These are phyloP conservation scores for Pythium vanterpoolii DNA, from an alignment of 352 stramenopile genomes.

Conservation along the genomic window DNA sequence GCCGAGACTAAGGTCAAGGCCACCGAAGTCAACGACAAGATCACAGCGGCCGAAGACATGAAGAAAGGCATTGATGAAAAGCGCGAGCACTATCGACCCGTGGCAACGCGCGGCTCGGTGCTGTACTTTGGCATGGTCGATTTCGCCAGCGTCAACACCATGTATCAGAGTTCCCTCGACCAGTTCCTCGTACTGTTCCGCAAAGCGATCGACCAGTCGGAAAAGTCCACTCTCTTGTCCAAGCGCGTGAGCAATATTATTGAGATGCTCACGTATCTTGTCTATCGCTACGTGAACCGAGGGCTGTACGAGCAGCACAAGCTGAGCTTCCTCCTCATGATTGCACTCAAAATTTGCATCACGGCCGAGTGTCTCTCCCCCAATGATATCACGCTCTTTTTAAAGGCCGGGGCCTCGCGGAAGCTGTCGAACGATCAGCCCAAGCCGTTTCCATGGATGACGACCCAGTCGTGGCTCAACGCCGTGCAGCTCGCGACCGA, in stretches of 20 bases:
- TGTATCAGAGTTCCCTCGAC: constrained; percentile 90
- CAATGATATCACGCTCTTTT: constrained; percentile 60
- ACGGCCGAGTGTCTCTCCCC: constrained; percentile 50
- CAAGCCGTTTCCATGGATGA: constrained; percentile 75
- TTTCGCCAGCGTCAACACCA: constrained; percentile 81
- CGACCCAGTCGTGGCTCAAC: constrained; percentile 63
- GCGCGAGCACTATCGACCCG: constrained; percentile 87
- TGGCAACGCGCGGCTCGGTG: constrained; percentile 81
- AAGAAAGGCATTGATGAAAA: constrained; percentile 90
- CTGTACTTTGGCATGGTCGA: constrained; percentile 91
- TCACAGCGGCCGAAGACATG: constrained; percentile 83
- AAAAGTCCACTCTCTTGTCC: constrained; percentile 69
- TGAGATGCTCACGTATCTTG: constrained; percentile 81
- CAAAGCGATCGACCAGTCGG: constrained; percentile 76
- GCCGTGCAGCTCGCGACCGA: constrained; percentile 62
- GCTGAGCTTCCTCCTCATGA: constrained; percentile 71
- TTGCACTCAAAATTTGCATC: constrained; percentile 74
- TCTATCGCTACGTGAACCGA: constrained; percentile 76
- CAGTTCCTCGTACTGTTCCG: constrained; percentile 89
- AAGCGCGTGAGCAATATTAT: constrained; percentile 89
- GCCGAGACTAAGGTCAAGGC: constrained; percentile 89
- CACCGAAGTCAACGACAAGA: constrained; percentile 89
- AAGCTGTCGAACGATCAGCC: constrained; percentile 63
- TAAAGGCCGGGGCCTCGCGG: constrained; percentile 65
- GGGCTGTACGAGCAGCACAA: constrained; percentile 73